Evolutionary conservation across 306 rosid genomes (phyloP), one percentile per base, ranked within the genome.

Genomic region (Alnus rubra): DNA sequence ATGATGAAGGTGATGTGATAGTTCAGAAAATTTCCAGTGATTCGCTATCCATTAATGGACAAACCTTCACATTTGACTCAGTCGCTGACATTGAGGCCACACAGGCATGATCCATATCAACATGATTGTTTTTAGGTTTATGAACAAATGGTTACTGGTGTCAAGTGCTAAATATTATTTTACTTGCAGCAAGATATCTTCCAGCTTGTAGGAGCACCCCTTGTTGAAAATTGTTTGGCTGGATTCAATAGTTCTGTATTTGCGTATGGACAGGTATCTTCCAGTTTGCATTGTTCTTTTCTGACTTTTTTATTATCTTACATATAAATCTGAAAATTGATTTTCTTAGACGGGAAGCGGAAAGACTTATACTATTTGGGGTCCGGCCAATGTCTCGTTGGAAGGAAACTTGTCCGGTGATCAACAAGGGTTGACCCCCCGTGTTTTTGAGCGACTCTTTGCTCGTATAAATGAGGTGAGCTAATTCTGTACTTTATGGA

Each of bases 321-420:
- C 11, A 48, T 69, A 7, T 50, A 28, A 48, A 63, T 37, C 71
- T 76, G 77, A 76, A 69, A 65, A 18, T 74, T 49, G 69, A 79
- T 75, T 47, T 74, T 44, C 49, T 67, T 71, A 93, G 99, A 96
- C 99, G 14, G 99, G 99, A 78, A 96, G 99, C 23, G 99, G 99
- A 42, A 96, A 96, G 89, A 96, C 99, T 13, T 96, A 91, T 69
- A 96, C 99, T 4, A 96, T 96, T 92, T 96, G 99, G 99, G 99
- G 99, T 84, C 99, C 99, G 76, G 89, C 99, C 79, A 96, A 96
- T 76, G 85, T 92, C 77, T 87, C 91, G 87, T 80, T 80, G 9
- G 94, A 87, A 54, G 97, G 80, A 59, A 90, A 89, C 80, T 68
- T 77, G 80, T 79, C 88, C 45, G 82, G 85, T 49, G 94, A 93